These are phyloP conservation scores for Lippia alba DNA, from an alignment of 305 asterid genomes.

Conservation along the genomic window DNA sequence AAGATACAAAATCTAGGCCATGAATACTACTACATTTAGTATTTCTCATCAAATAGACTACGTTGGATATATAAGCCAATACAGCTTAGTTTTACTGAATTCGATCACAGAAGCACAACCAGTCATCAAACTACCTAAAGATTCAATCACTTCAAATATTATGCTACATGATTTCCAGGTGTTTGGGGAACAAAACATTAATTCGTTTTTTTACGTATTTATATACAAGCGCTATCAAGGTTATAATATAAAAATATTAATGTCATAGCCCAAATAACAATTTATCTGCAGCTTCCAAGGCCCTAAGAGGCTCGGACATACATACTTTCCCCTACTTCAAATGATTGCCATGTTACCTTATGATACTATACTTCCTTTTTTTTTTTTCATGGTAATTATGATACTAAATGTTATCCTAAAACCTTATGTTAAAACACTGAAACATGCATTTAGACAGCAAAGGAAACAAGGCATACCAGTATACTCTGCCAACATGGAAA, in stretches of 20 bases:
- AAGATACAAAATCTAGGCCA: conserved; percentile 12
- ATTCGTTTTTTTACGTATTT: background rate
- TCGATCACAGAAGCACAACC: background rate
- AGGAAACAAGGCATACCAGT: conserved; percentile 64
- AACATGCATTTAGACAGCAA: conserved; percentile 22
- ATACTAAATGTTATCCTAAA: conserved; percentile 11
- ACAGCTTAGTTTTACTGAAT: conserved; percentile 8
- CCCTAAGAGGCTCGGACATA: background rate
- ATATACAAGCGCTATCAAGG: background rate
- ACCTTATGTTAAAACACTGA: conserved; percentile 22
- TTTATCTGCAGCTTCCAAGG: conserved; percentile 6
- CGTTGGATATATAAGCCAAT: background rate
- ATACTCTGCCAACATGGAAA: conserved; percentile 79
- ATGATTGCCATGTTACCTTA: background rate
- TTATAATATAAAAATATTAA: background rate
- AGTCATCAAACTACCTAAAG: conserved; percentile 13
- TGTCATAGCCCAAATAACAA: background rate
- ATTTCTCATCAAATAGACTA: conserved; percentile 10
- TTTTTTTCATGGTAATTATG: background rate
- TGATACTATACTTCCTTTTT: background rate
- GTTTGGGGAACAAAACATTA: background rate
- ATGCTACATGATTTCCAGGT: background rate
- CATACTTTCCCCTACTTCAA: background rate
- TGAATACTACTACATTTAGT: conserved; percentile 15
- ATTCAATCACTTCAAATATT: background rate